Evolutionary conservation across 805 yeast genomes (phyloP).

Genomic region (Lipomyces yamadae): DNA sequence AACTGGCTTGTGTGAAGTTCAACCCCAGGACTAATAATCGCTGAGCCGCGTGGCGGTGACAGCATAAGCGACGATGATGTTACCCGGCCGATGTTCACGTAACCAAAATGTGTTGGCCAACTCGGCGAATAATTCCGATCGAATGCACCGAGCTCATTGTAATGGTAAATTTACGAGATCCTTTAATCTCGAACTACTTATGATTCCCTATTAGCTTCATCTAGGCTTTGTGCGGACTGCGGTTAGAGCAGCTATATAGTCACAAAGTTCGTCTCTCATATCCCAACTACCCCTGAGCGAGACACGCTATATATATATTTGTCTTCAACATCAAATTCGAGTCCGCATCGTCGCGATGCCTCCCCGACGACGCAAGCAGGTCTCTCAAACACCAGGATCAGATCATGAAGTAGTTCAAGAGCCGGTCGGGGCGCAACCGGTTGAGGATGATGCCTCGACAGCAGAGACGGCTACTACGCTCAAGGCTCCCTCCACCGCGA

Average conservation of each 20-base stretch:
- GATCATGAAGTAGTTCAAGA: background rate
- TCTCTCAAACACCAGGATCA: background rate
- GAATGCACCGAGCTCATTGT: too few species aligned
- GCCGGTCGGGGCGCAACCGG: background rate
- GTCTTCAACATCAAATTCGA: background rate
- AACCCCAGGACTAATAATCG: background rate
- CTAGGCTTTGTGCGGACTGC: background rate
- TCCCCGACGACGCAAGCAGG: conserved; percentile 4
- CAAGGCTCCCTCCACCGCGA: background rate
- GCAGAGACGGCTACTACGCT: background rate
- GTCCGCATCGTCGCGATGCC: background rate
- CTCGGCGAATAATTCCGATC: too few species aligned
- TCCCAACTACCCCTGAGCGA: background rate
- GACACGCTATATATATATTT: background rate
- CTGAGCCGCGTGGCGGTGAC: background rate
- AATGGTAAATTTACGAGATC: background rate
- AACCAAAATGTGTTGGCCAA: too few species aligned
- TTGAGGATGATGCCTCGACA: background rate
- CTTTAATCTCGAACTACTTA: background rate
- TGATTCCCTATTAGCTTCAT: background rate
- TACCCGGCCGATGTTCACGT: background rate
- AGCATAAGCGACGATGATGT: background rate
- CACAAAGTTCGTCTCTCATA: background rate
- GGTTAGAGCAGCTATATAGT: background rate
- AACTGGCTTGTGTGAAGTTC: background rate